These are phyloP conservation scores for Nitzschia putrida DNA, from an alignment of 108 stramenopile species.

Conservation along the genomic window DNA sequence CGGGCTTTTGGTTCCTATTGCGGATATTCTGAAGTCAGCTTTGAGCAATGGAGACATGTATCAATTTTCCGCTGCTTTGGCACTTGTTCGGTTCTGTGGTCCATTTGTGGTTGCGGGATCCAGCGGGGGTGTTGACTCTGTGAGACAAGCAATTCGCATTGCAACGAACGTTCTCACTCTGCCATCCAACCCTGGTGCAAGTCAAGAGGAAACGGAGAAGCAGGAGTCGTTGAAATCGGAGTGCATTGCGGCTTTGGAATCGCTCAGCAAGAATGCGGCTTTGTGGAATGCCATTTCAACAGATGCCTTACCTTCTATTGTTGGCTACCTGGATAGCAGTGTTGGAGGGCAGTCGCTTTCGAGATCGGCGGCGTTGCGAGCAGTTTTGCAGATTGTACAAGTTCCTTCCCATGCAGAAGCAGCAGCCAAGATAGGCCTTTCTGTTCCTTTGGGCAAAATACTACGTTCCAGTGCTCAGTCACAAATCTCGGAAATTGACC, in stretches of 20 bases:
- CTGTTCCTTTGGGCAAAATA: conserved; percentile 38
- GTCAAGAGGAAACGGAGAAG: conserved; percentile 38
- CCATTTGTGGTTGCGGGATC: conserved; percentile 54
- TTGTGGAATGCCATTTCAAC: conserved; percentile 65
- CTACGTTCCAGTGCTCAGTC: not conserved
- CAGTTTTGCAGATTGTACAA: conserved; percentile 55
- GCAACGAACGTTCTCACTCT: conserved; percentile 63
- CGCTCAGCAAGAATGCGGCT: conserved; percentile 65
- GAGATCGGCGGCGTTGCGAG: conserved; percentile 50
- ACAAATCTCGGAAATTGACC: conserved; percentile 1
- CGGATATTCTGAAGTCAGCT: conserved; percentile 63
- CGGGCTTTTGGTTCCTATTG: conserved; percentile 74
- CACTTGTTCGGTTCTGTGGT: conserved; percentile 73
- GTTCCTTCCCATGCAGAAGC: conserved; percentile 68
- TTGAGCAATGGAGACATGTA: conserved; percentile 58
- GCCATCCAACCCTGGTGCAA: conserved; percentile 42
- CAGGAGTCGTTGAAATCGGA: conserved; percentile 63
- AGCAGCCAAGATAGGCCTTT: conserved; percentile 57
- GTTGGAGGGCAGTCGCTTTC: conserved; percentile 8
- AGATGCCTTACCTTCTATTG: conserved; percentile 67
- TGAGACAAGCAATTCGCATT: conserved; percentile 61
- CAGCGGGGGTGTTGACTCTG: conserved; percentile 50
- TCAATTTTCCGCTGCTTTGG: conserved; percentile 59
- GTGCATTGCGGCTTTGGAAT: conserved; percentile 69
- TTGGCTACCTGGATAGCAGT: conserved; percentile 46